A percentile compares a stretch with the other conserved stretches of the same genome.
phyloP scores from a whole-genome alignment of 1,139 yeast genomes.

The Scheffersomyces cryptocercus region DNA sequence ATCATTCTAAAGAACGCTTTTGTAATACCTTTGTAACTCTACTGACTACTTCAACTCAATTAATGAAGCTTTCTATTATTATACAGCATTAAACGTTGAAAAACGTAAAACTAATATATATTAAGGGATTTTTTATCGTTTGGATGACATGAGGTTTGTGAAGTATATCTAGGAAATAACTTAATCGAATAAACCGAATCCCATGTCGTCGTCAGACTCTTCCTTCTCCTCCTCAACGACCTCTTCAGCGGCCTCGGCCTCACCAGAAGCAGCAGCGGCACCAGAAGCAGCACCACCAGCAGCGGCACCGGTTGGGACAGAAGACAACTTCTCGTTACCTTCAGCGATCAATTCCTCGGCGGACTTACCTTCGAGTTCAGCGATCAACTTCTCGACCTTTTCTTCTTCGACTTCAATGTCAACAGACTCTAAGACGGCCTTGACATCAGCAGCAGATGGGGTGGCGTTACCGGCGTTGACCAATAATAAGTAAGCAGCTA shows the following conservation, averaged over 20 bases:
- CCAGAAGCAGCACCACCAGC: constrained; percentile 73
- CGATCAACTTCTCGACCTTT: constrained; percentile 79
- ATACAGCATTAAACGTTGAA: not conserved
- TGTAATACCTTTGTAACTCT: no score
- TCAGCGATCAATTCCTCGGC: constrained; percentile 91
- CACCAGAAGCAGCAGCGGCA: constrained; percentile 68
- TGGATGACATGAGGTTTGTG: not conserved
- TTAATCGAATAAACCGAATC: constrained; percentile 56
- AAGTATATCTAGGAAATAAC: constrained; percentile 7
- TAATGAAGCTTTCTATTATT: not conserved
- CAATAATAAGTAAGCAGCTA: constrained; percentile 70
- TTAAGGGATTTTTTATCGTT: not conserved
- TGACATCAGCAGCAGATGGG: constrained; percentile 93
- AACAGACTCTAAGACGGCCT: constrained; percentile 85
- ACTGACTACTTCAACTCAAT: not conserved
- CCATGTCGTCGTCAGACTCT: constrained; percentile 54
- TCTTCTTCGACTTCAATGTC: constrained; percentile 95
- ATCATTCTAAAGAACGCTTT: no score
- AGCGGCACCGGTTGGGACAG: constrained; percentile 98
- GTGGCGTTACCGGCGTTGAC: constrained; percentile 68
- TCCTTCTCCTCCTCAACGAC: constrained; percentile 63
- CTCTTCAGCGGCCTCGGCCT: constrained; percentile 70
- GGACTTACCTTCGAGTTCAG: constrained; percentile 93
- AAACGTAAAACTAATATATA: constrained; percentile 1
- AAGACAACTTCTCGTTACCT: constrained; percentile 93